Conservation (phyloP, 192 early-diverging fungal genomes). For the Gorgonomyces haynaldii region DNA sequence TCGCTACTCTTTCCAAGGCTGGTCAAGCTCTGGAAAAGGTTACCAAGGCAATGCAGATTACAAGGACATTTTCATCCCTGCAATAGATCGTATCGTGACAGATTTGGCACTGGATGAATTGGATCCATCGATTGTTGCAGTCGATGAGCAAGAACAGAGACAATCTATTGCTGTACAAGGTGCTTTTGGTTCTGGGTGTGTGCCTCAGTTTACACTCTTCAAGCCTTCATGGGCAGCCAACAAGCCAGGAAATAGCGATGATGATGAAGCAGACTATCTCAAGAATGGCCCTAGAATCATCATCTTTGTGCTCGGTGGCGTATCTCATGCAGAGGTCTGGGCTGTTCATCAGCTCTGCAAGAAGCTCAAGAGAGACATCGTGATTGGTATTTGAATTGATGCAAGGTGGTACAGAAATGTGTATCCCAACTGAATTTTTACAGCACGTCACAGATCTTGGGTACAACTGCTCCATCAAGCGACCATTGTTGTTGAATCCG, state of each 20-base stretch:
- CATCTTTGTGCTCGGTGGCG: conserved; percentile 71
- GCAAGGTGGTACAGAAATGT: neutral
- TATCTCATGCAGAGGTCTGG: conserved; percentile 68
- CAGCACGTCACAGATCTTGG: too few species aligned
- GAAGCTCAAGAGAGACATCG: neutral
- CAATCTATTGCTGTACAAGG: neutral
- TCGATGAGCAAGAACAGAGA: neutral
- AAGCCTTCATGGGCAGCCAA: conserved; percentile 16
- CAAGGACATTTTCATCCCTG: too few species aligned
- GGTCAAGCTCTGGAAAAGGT: too few species aligned
- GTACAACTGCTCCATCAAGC: too few species aligned
- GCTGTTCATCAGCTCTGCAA: conserved; percentile 7
- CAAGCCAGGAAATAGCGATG: conserved; percentile 5
- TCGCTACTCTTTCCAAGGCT: too few species aligned
- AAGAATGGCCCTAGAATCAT: conserved; percentile 49
- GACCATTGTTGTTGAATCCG: too few species aligned
- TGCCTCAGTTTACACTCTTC: conserved; percentile 9
- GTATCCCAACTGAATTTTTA: too few species aligned
- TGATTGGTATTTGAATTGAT: conserved; percentile 1
- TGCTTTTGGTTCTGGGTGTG: conserved; percentile 4
- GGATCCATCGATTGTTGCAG: too few species aligned
- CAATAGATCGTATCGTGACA: too few species aligned
- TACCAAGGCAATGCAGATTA: too few species aligned
- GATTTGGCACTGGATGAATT: too few species aligned
- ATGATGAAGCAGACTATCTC: conserved; percentile 8